Evolutionary conservation across 176 grass and related monocot species (phyloP).

Genomic region (Triticum timopheevii): DNA sequence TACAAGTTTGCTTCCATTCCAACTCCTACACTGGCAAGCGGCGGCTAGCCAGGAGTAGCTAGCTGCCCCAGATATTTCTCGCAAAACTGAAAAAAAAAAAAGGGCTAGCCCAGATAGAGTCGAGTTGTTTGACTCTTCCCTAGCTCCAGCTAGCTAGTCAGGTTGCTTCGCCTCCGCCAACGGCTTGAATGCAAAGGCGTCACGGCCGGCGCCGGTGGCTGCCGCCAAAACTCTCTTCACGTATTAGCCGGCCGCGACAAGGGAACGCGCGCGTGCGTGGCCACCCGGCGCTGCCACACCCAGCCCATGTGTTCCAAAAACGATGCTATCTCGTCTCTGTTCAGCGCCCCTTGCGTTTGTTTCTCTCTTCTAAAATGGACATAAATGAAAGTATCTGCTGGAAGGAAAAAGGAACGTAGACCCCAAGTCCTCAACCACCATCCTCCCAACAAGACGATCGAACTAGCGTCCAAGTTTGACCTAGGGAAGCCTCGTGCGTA

Average conservation of each 20-base stretch:
- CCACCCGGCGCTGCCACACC: neutral
- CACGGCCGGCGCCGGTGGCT: neutral
- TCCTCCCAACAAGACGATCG: slow-evolving; percentile 34
- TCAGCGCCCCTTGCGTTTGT: neutral
- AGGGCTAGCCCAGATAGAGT: neutral
- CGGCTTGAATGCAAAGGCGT: neutral
- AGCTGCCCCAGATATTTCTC: neutral
- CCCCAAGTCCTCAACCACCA: slow-evolving; percentile 6
- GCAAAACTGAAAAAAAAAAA: too few species aligned
- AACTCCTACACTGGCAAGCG: neutral
- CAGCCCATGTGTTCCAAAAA: neutral
- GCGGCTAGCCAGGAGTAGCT: neutral
- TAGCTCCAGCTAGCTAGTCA: neutral
- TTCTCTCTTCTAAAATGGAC: neutral
- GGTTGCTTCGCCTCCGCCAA: neutral
- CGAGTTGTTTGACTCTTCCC: neutral
- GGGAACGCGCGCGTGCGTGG: neutral
- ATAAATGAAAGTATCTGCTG: neutral
- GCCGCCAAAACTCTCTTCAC: slow-evolving; percentile 22
- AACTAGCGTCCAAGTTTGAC: neutral
- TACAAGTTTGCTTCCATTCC: neutral
- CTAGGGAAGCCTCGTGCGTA: neutral
- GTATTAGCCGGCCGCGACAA: neutral
- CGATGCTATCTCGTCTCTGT: neutral
- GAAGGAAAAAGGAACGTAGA: neutral